These are phyloP conservation scores for Ophiosphaerella herpotricha DNA, from an alignment of 2,329 filamentous ascomycete species.

Conservation along the genomic window DNA sequence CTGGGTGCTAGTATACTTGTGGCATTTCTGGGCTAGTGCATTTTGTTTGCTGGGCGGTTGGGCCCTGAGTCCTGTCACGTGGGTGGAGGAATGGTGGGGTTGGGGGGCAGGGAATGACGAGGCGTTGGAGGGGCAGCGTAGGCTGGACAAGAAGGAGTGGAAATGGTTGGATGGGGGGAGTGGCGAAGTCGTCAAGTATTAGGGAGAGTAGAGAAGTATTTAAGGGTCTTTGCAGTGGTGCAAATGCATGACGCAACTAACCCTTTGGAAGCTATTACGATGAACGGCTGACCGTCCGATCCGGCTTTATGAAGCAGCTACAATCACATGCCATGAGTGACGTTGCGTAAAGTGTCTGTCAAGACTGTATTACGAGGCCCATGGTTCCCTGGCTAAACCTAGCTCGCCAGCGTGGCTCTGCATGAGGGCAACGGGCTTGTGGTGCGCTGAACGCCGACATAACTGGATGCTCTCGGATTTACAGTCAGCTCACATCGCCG, in stretches of 20 bases:
- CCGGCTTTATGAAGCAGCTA: neutral
- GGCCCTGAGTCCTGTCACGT: constrained; percentile 54
- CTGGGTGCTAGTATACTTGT: constrained; percentile 62
- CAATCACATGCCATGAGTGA: neutral
- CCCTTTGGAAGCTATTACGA: no score
- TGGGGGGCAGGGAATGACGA: constrained; percentile 11
- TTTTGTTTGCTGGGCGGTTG: constrained; percentile 66
- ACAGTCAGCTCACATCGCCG: neutral
- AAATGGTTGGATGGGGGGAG: constrained; percentile 15
- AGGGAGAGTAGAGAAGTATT: constrained; percentile 15
- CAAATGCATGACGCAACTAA: neutral
- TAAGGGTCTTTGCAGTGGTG: constrained; percentile 4
- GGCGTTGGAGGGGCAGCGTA: constrained; percentile 10
- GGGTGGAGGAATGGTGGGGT: constrained; percentile 22
- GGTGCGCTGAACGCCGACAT: constrained; percentile 1
- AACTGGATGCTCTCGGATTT: neutral
- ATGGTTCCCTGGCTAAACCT: constrained; percentile 1
- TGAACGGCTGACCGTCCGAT: no score
- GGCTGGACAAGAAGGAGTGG: constrained; percentile 9
- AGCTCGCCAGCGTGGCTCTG: constrained; percentile 7
- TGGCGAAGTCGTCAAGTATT: constrained; percentile 12
- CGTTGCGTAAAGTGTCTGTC: neutral
- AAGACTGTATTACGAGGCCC: neutral
- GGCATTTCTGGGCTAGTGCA: constrained; percentile 68
- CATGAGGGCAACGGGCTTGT: neutral